Conservation (phyloP, 768 basidiomycete genomes). For the Tylopilus balloui region DNA sequence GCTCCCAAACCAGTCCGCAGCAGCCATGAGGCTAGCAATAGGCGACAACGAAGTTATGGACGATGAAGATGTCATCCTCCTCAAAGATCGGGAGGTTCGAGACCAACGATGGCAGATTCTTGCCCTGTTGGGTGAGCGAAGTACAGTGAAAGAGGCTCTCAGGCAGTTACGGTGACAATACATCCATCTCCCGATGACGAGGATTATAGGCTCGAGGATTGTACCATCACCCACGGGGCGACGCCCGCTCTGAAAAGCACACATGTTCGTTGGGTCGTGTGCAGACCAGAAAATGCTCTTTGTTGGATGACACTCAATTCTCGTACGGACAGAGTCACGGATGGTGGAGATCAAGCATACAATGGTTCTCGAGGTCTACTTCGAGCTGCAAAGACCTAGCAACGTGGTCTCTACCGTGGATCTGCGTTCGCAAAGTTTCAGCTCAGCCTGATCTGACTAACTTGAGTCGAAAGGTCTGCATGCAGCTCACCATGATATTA, state of each 20-base stretch:
- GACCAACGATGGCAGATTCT: conserved; percentile 77
- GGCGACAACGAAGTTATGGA: conserved; percentile 46
- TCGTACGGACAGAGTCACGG: not conserved
- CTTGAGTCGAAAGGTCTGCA: not conserved
- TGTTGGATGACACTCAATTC: not conserved
- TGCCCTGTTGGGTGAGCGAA: conserved; percentile 68
- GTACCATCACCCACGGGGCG: not conserved
- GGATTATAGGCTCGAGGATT: not conserved
- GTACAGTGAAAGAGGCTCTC: conserved; percentile 60
- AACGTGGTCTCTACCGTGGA: too few relatives aligned
- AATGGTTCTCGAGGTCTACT: not conserved
- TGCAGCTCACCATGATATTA: not conserved
- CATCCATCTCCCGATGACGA: not conserved
- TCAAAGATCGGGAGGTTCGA: conserved; percentile 60
- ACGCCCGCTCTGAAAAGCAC: not conserved
- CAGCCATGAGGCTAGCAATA: conserved; percentile 64
- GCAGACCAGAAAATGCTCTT: not conserved
- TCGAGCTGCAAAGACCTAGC: too few relatives aligned
- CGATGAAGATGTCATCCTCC: conserved; percentile 45
- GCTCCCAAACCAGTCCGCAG: conserved; percentile 74
- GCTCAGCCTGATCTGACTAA: not conserved
- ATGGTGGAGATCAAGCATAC: not conserved
- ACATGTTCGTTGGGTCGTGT: not conserved
- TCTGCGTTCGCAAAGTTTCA: not conserved
- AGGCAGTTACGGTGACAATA: conserved; percentile 33